These are phyloP conservation scores for Aspergillus ellipticus DNA, from an alignment of 495 filamentous ascomycete genomes.

Conservation along the genomic window DNA sequence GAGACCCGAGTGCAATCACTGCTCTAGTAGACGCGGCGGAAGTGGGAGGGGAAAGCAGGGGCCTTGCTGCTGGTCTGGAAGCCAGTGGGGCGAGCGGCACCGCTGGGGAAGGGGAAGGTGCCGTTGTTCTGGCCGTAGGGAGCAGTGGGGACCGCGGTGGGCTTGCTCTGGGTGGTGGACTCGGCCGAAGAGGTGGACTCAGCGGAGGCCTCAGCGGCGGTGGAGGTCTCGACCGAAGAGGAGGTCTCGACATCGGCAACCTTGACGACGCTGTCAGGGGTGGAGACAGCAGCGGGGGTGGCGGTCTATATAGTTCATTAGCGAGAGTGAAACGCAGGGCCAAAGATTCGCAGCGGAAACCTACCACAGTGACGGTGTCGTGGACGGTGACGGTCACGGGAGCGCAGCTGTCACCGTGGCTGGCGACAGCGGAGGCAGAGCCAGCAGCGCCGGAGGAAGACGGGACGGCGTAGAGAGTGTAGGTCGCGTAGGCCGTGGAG, in stretches of 20 bases:
- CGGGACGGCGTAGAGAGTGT: conserved; percentile 28
- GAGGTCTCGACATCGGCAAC: background rate
- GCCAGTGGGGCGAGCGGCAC: conserved; percentile 28
- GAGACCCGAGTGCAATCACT: background rate
- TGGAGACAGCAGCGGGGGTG: conserved; percentile 9
- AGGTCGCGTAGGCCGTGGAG: conserved; percentile 20
- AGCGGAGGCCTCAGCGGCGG: conserved; percentile 12
- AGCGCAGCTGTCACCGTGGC: conserved; percentile 12
- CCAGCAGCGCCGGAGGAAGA: conserved; percentile 14
- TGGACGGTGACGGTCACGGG: conserved; percentile 41
- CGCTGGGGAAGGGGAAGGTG: conserved; percentile 30
- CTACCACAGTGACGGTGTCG: conserved; percentile 42
- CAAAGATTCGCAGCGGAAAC: conserved; percentile 8
- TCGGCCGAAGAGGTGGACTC: conserved; percentile 6
- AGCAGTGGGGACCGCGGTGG: conserved; percentile 5
- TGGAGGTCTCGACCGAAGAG: too few species aligned
- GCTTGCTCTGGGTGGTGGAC: conserved; percentile 9
- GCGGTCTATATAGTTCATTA: conserved; percentile 14
- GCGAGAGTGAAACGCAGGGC: too few species aligned
- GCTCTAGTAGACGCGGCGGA: conserved; percentile 26
- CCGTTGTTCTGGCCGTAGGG: conserved; percentile 37
- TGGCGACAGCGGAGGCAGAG: conserved; percentile 4
- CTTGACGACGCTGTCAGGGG: conserved; percentile 2
- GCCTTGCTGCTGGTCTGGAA: conserved; percentile 23
- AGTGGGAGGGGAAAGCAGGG: conserved; percentile 20